phyloP scores from a whole-genome alignment of 1,284 basidiomycete species.

The Xerocomus amazonicus region DNA sequence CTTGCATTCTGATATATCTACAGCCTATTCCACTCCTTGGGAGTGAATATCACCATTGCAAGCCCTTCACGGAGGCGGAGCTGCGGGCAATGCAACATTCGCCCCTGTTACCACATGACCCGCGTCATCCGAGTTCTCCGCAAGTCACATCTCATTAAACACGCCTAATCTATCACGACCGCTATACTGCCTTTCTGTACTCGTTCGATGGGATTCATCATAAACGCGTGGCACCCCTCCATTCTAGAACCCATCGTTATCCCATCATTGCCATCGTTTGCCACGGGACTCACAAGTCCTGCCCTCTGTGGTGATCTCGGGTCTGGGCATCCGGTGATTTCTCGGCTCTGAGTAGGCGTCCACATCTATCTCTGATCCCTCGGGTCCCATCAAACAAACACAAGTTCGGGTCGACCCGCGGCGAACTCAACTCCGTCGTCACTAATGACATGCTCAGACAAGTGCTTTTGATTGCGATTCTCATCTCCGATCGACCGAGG shows the following conservation, averaged over 20 bases:
- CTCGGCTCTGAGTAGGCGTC: neutral
- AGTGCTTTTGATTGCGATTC: conserved; percentile 1
- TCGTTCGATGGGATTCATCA: conserved; percentile 16
- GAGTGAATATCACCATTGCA: neutral
- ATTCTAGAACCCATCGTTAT: conserved; percentile 1
- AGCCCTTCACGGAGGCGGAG: conserved; percentile 5
- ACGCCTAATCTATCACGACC: conserved; percentile 17
- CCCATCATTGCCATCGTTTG: no score
- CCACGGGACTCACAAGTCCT: no score
- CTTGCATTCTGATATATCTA: no score
- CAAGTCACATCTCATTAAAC: conserved; percentile 1
- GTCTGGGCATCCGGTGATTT: neutral
- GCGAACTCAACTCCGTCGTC: neutral
- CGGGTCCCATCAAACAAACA: neutral
- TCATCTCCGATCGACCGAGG: neutral
- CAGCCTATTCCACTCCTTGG: no score
- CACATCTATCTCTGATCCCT: neutral
- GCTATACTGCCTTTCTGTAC: conserved; percentile 22
- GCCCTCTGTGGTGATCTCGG: no score
- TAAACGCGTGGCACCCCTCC: no score
- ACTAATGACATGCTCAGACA: conserved; percentile 8
- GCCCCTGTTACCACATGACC: conserved; percentile 3
- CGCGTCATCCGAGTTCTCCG: no score
- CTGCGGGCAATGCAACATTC: conserved; percentile 7
- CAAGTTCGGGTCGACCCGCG: conserved; percentile 3